Conservation (phyloP, 2,329 filamentous ascomycete species). For the Colletotrichum tofieldiae region DNA sequence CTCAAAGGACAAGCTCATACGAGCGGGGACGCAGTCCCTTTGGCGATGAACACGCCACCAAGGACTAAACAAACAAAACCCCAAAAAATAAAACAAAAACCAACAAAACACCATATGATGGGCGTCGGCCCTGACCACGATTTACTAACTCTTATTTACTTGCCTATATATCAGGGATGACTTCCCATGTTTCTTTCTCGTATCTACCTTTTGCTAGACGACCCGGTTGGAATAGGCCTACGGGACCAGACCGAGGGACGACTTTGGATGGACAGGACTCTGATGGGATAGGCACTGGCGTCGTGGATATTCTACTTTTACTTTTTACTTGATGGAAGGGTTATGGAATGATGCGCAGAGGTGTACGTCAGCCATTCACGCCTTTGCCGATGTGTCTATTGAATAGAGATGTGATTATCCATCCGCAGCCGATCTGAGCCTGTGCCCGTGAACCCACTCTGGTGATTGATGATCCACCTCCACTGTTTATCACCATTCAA, state of each 20-base stretch:
- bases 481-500: not conserved
- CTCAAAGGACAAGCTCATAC: constrained; percentile 46
- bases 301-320: constrained; percentile 38
- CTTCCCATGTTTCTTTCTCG: constrained; percentile 39
- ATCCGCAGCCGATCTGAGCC: not conserved
- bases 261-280: constrained; percentile 41
- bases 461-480: not conserved
- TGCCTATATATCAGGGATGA: constrained; percentile 43
- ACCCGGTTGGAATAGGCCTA: constrained; percentile 39
- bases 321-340: constrained; percentile 32
- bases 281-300: constrained; percentile 37
- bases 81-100: constrained; percentile 1
- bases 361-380: constrained; percentile 29
- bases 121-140: constrained; percentile 36
- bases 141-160: constrained; percentile 34
- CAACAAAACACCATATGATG: constrained; percentile 23
- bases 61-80: constrained; percentile 54
- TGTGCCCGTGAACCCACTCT: not conserved
- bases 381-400: constrained; percentile 32
- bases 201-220: constrained; percentile 41
- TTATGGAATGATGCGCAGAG: constrained; percentile 37
- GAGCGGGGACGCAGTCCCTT: constrained; percentile 65
- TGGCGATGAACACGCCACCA: constrained; percentile 71
- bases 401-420: constrained; percentile 37
- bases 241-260: constrained; percentile 42